A percentile compares a stretch with the other conserved stretches of the same genome.
Conservation (phyloP, 495 filamentous ascomycete genomes). For the Sordaria brevicollis region DNA sequence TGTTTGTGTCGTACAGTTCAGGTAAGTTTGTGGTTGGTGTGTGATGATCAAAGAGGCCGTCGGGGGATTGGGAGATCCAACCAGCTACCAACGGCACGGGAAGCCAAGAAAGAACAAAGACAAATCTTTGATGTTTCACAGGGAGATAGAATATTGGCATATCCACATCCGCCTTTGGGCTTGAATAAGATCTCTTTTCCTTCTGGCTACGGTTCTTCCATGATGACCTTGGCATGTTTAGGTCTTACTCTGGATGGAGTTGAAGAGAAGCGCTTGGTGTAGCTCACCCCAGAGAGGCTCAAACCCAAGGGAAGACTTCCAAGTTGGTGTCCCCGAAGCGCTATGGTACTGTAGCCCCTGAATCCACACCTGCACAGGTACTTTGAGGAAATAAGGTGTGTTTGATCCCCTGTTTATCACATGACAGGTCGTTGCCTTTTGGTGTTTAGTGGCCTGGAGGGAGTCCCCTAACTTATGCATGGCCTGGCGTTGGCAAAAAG, state of each 20-base stretch:
- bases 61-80: background rate
- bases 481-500: too few relatives aligned
- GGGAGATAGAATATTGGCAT: background rate
- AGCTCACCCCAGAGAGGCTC: background rate
- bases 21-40: background rate
- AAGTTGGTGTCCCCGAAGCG: background rate
- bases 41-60: background rate
- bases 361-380: background rate
- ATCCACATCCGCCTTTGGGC: background rate
- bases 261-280: background rate
- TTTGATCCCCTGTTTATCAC: background rate
- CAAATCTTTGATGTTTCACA: background rate
- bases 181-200: background rate
- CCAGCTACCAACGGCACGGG: background rate
- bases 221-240: background rate
- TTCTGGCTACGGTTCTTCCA: background rate
- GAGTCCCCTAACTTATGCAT: background rate
- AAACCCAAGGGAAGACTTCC: too few relatives aligned
- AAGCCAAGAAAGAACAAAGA: background rate
- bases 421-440: background rate
- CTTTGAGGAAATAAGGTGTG: background rate
- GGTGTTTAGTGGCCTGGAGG: background rate
- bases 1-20: background rate
- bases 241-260: background rate
- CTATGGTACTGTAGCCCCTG: background rate